Evolutionary conservation across 1,139 yeast species (phyloP), one percentile per base, ranked within the genome.

Genomic region (Hansenula sp.): DNA sequence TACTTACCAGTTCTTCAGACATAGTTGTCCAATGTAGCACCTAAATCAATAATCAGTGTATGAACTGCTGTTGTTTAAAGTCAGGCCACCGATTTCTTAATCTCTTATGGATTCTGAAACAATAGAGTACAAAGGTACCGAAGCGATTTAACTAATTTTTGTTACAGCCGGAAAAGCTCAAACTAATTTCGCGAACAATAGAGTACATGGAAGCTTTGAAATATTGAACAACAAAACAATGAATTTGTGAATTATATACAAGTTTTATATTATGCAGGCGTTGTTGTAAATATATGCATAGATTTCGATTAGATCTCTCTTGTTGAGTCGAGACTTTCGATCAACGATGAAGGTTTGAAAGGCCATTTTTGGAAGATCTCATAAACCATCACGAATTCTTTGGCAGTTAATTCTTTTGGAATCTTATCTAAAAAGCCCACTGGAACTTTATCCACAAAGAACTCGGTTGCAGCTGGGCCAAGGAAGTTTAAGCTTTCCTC

Each of bases 391-490:
- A 69, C 48, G 48, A 84, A 70, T 17, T 89, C 94, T 1, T 75
- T 76, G 6, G 69, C 58, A 0, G 79, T 67, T 46, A 90, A 65
- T 3, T 76, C 75, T 17, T 67, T 63, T 0, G 86, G 77, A 4
- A 61, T 57, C 48, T 72, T 76, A 11, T 73, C 59, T 44, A 79
- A 55, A 3, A 82, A 45, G 0, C 61, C 63, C 9, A 49, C 68
- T 2, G 64, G 57, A 0, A 74, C 48, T 8, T 74, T 59, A 13
- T 65, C 60, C 2, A 68, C 66, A 44, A 81, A 72, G 49, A 82
- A 81, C n/a, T 80, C 85, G 6, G 66, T 74, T 0, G 94, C 96
- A 1, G 96, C 97, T 1, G 96, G 91, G 0, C 96, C 96, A 15
- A 91, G 63, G 16, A 76, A 70, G 13, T 71, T 67, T 3, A 86